Base-by-base conservation (phyloP, 257 asterid species). In the Solanum pinnatisectum region DNA sequence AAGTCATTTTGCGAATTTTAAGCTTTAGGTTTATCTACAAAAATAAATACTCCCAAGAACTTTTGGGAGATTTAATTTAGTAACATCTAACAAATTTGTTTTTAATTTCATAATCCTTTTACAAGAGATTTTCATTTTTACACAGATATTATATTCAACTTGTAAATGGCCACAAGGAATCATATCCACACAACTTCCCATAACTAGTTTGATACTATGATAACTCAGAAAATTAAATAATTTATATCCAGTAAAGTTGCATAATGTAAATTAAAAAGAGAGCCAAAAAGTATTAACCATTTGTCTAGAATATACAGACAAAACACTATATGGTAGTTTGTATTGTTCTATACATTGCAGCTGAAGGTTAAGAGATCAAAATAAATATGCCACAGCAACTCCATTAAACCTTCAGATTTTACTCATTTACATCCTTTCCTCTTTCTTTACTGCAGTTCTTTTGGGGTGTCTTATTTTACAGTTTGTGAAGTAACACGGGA, bases 351-450 rank as follows among this genome's bases (percentile, higher is more conserved):
- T 82, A 82, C 86, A 82, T 20, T 49, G 86, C 70, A 49, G 71
- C 86, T 82, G 86, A 82, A 82, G 86, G 86, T 82, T 13, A 82
- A 49, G 71, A 82, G 70, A 46, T 82, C 86, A 82, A 37, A 74
- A 74, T 82, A 82, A 46, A 82, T 49, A 82, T 82, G 70, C 71
- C 86, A 82, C 70, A 49, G 16, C 39, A 81, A 20, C 86, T 82
- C 70, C 86, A 65, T 46, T 71, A 52, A 22, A 33, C 68, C 70
- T 82, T 82, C 86, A 82, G 68, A 49, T 30, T 74, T 49, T 82
- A 82, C 71, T 49, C 70, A 82, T 82, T 82, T 82, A 49, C 86
- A 49, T 49, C 86, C 44, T 82, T 32, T 81, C 68, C 40, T 81
- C 68, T 27, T 81, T 46, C 68, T 81, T 81, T 52, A 27, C 86